These are phyloP conservation scores for Claviceps capensis DNA, from an alignment of 2,329 filamentous ascomycete species.

Conservation along the genomic window DNA sequence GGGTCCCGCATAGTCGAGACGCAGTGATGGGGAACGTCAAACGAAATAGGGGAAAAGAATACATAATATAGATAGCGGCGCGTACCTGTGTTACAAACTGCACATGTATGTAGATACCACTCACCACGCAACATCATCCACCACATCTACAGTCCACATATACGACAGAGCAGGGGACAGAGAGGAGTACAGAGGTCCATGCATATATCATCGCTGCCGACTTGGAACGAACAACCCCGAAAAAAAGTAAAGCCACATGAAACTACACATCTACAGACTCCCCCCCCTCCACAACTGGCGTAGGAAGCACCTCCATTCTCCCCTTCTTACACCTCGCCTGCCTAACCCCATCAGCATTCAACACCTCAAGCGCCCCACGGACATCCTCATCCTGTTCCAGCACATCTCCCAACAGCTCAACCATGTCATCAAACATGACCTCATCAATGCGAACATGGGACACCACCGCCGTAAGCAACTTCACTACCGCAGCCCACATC, in stretches of 20 bases:
- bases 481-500: slow-evolving; percentile 49
- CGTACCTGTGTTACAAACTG: too few relatives aligned
- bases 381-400: slow-evolving; percentile 33
- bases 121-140: too few relatives aligned
- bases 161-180: too few relatives aligned
- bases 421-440: slow-evolving; percentile 55
- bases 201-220: too few relatives aligned
- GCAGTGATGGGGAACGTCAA: too few relatives aligned
- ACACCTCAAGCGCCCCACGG: slow-evolving; percentile 41
- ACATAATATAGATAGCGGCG: too few relatives aligned
- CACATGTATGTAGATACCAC: too few relatives aligned
- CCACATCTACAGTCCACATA: too few relatives aligned
- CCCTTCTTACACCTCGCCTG: slow-evolving; percentile 40
- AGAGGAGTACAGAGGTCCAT: too few relatives aligned
- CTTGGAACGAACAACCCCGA: not conserved
- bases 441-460: slow-evolving; percentile 51
- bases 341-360: slow-evolving; percentile 71
- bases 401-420: slow-evolving; percentile 44
- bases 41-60: too few relatives aligned
- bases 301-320: slow-evolving; percentile 20
- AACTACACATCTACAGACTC: slow-evolving; percentile 21
- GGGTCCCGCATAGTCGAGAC: too few relatives aligned
- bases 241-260: too few relatives aligned
- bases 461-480: slow-evolving; percentile 46
- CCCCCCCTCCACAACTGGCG: slow-evolving; percentile 29